Percentiles rank a stretch among this genome's conserved stretches.
Conservation (phyloP, 495 filamentous ascomycete genomes). For the Entonaema liquescens region DNA sequence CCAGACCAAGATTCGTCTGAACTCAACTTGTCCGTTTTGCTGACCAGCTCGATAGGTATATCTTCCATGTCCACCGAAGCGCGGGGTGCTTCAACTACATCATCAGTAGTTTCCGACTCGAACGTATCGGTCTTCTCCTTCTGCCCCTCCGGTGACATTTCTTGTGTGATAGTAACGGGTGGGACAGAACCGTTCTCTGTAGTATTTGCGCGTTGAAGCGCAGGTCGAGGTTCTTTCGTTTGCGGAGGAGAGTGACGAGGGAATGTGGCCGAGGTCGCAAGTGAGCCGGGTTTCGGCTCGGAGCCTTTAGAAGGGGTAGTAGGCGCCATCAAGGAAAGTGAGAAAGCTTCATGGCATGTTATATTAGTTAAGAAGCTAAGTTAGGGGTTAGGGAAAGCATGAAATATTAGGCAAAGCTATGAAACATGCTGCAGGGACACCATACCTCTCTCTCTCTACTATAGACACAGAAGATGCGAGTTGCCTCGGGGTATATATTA, state of each 20-base stretch:
- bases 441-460: slow-evolving; percentile 34
- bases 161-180: slow-evolving; percentile 48
- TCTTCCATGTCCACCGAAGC: slow-evolving; percentile 77
- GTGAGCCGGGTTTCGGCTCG: slow-evolving; percentile 38
- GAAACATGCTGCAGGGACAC: slow-evolving; percentile 33
- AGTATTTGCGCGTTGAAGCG: slow-evolving; percentile 68
- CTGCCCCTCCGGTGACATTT: slow-evolving; percentile 32
- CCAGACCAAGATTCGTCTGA: slow-evolving; percentile 1
- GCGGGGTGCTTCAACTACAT: slow-evolving; percentile 61
- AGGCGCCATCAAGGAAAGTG: slow-evolving; percentile 42
- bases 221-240: slow-evolving; percentile 49
- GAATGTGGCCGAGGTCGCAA: slow-evolving; percentile 58
- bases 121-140: slow-evolving; percentile 54
- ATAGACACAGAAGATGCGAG: slow-evolving; percentile 1
- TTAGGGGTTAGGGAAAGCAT: slow-evolving; percentile 1
- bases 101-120: slow-evolving; percentile 61
- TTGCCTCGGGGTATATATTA: slow-evolving; percentile 18
- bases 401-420: slow-evolving; percentile 18
- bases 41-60: slow-evolving; percentile 90
- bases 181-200: slow-evolving; percentile 63
- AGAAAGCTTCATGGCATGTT: slow-evolving; percentile 23
- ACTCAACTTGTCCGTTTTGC: slow-evolving; percentile 82
- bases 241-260: slow-evolving; percentile 61
- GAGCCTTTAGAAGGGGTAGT: slow-evolving; percentile 48
- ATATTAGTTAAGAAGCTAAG: slow-evolving; percentile 13